Base-by-base conservation (phyloP, 495 filamentous ascomycete species). In the Parmelia sp. region DNA sequence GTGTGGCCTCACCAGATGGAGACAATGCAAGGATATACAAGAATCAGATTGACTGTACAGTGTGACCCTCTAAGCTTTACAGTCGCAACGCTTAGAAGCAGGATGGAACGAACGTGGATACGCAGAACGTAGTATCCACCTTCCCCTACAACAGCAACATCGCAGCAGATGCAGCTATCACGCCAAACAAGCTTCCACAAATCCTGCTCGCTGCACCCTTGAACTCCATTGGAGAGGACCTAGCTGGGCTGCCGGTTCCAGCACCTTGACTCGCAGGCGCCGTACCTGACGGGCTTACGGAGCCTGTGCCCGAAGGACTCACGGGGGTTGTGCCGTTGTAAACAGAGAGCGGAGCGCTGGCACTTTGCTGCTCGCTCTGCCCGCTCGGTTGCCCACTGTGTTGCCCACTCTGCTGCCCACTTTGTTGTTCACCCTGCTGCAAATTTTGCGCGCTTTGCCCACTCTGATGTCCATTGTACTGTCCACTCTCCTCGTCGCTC, bases 191-290 rank as follows among this genome's bases (percentile, higher is more conserved):
- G 42, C 67, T 57, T 3, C 59, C 45, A 11, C 49, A 21, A 19
- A 66, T n/a, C 45, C 39, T 63, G 57, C 56, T 57, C n/a, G 64
- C 67, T 19, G 64, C 60, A 33, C 67, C 64, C 44, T 60, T 60
- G 61, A 66, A 69, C 4, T 45, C 58, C 40, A 45, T 40, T 23
- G 61, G 35, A 51, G 14, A 14, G 11, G 57, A 60, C 1, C 15
- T 62, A 23, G 51, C 4, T 15, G 51, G 51, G 29, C 25, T 51
- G 19, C 57, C 60, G 8, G 55, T 44, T 21, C 58, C 51, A 27
- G 59, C n/a, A 15, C 39, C 53, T 19, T 49, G 21, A 35, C 44
- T 49, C 29, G 63, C 60, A 42, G 47, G 29, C 12, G 42, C 58
- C n/a, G 58, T 57, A 10, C 49, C 31, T 31, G 39, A 56, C 15